A percentile compares a stretch with the other conserved stretches of the same genome.
phyloP scores from a whole-genome alignment of 345 rosid species.

The Sisymbrium irio region DNA sequence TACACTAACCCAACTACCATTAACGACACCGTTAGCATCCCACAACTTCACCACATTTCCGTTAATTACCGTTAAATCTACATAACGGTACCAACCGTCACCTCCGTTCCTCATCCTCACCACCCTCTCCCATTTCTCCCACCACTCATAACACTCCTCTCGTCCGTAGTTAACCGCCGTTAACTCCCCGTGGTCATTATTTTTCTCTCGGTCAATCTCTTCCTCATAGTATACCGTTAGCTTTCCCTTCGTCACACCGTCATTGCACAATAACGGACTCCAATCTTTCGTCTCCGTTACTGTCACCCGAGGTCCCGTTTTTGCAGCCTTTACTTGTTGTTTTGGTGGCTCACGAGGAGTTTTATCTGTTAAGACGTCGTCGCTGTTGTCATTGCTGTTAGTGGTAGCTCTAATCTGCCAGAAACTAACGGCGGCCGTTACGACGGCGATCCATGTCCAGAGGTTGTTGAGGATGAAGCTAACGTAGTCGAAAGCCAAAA shows the following conservation, averaged over 20 bases:
- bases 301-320: neutral
- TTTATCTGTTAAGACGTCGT: neutral
- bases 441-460: slow-evolving; percentile 39
- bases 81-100: slow-evolving; percentile 55
- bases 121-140: slow-evolving; percentile 35
- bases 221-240: slow-evolving; percentile 19
- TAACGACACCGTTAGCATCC: slow-evolving; percentile 44
- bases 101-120: slow-evolving; percentile 48
- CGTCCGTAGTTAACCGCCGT: slow-evolving; percentile 16
- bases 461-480: slow-evolving; percentile 27
- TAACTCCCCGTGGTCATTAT: slow-evolving; percentile 15
- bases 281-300: slow-evolving; percentile 5
- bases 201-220: slow-evolving; percentile 16
- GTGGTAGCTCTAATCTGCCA: slow-evolving; percentile 31
- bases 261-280: slow-evolving; percentile 8
- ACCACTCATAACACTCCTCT: slow-evolving; percentile 21
- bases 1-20: slow-evolving; percentile 9
- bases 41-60: slow-evolving; percentile 77
- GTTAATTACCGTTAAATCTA: slow-evolving; percentile 46
- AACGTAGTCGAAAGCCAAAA: slow-evolving; percentile 21
- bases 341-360: neutral
- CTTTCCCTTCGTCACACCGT: slow-evolving; percentile 34
- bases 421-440: slow-evolving; percentile 41
- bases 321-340: neutral
- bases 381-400: neutral